Percentiles rank a stretch among this genome's conserved stretches.
Evolutionary conservation across 2,329 filamentous ascomycete species (phyloP).

Genomic region (Colletotrichum musae): DNA sequence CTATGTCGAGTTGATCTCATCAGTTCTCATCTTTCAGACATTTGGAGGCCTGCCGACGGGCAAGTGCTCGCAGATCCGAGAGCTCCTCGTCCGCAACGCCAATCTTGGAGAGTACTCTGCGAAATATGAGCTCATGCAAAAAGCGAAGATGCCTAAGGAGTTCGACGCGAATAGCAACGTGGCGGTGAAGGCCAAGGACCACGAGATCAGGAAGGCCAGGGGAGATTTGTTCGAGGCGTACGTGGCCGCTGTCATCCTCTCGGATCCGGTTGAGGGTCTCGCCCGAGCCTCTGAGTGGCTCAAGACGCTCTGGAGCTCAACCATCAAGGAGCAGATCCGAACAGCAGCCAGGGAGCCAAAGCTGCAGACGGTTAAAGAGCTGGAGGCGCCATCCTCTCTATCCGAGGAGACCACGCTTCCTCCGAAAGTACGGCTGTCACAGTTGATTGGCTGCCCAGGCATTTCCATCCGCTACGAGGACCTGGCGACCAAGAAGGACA

Average conservation of each 20-base stretch:
- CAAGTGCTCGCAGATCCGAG: constrained; percentile 81
- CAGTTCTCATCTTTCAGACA: constrained; percentile 80
- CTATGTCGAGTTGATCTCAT: constrained; percentile 84
- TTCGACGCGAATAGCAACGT: constrained; percentile 49
- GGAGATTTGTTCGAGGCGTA: constrained; percentile 95
- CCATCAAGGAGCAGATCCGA: constrained; percentile 69
- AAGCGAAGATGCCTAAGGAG: constrained; percentile 69
- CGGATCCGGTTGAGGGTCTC: constrained; percentile 75
- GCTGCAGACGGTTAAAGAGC: constrained; percentile 37
- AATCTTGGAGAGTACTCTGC: constrained; percentile 80
- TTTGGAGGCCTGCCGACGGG: constrained; percentile 78
- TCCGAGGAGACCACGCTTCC: not conserved
- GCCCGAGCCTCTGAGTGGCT: constrained; percentile 78
- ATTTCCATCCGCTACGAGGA: constrained; percentile 75
- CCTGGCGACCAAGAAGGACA: constrained; percentile 63
- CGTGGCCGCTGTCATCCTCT: constrained; percentile 82
- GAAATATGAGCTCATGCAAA: constrained; percentile 79
- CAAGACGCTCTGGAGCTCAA: constrained; percentile 79
- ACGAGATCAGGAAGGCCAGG: constrained; percentile 77
- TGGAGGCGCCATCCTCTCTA: constrained; percentile 36
- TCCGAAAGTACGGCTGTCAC: constrained; percentile 66
- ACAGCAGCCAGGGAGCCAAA: constrained; percentile 31
- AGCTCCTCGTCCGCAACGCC: constrained; percentile 84
- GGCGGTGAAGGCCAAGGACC: constrained; percentile 55
- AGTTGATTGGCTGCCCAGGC: constrained; percentile 68